Percentiles rank a stretch among this genome's conserved stretches.
Evolutionary conservation across 768 basidiomycete genomes (phyloP).

Genomic region (Lactarius trivialis): DNA sequence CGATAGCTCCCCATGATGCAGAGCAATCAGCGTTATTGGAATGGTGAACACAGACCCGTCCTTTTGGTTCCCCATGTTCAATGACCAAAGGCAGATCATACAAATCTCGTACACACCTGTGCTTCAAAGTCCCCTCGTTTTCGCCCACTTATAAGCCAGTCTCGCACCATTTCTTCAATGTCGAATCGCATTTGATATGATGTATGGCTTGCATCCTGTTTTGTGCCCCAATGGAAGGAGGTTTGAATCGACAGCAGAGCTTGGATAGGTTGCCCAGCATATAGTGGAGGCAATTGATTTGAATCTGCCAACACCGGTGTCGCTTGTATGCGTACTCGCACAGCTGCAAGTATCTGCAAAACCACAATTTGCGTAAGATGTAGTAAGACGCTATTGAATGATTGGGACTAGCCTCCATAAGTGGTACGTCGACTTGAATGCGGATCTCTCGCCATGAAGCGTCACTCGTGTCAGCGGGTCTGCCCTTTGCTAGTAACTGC

Average conservation of each 20-base stretch:
- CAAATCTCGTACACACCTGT: constrained; percentile 41
- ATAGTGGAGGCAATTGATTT: constrained; percentile 34
- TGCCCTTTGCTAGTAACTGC: constrained; percentile 36
- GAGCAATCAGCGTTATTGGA: constrained; percentile 73
- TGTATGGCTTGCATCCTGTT: constrained; percentile 32
- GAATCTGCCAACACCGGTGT: constrained; percentile 37
- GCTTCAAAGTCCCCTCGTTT: constrained; percentile 82
- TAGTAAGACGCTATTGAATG: constrained; percentile 3
- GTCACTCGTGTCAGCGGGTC: constrained; percentile 31
- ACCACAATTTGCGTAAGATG: constrained; percentile 7
- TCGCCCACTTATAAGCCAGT: constrained; percentile 86
- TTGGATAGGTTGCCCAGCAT: constrained; percentile 84
- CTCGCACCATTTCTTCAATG: constrained; percentile 69
- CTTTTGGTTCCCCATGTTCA: constrained; percentile 33
- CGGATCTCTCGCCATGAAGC: constrained; percentile 64
- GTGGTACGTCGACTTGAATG: constrained; percentile 82
- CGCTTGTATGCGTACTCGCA: constrained; percentile 42
- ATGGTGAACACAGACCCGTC: constrained; percentile 53
- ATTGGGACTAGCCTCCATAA: constrained; percentile 56
- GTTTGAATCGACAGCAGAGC: constrained; percentile 61
- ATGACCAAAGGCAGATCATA: neutral
- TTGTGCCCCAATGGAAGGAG: constrained; percentile 71
- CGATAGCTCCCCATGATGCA: constrained; percentile 74
- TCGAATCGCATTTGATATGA: constrained; percentile 68
- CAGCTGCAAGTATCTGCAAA: constrained; percentile 59